Percentiles rank a stretch among this genome's conserved stretches.
Evolutionary conservation across 208 protist genomes (phyloP).

Genomic region (Trypanosoma rangeli): DNA sequence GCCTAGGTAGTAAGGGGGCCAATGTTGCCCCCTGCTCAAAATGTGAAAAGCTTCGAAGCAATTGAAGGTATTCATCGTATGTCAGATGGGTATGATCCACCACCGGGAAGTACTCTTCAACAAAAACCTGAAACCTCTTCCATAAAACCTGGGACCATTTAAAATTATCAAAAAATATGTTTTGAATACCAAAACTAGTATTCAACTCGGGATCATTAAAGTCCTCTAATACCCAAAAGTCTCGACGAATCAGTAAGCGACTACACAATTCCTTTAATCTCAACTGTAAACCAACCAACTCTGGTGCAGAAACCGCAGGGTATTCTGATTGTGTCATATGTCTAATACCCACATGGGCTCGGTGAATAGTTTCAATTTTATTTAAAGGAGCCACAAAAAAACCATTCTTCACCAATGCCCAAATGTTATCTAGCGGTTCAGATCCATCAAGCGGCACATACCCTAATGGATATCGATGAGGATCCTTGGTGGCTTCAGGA

Average conservation of each 20-base stretch:
- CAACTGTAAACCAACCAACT: slow-evolving; percentile 45
- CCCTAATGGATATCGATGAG: slow-evolving; percentile 59
- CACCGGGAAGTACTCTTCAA: slow-evolving; percentile 82
- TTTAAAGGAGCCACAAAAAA: slow-evolving; percentile 77
- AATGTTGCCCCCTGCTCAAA: slow-evolving; percentile 74
- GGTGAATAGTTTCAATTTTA: slow-evolving; percentile 78
- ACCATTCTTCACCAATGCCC: slow-evolving; percentile 67
- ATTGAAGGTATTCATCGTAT: slow-evolving; percentile 75
- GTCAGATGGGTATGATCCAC: slow-evolving; percentile 78
- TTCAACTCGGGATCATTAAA: slow-evolving; percentile 90
- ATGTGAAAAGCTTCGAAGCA: slow-evolving; percentile 75
- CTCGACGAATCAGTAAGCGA: slow-evolving; percentile 73
- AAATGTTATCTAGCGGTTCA: slow-evolving; percentile 78
- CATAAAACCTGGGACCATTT: slow-evolving; percentile 90
- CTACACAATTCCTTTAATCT: slow-evolving; percentile 59
- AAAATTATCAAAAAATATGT: slow-evolving; percentile 91
- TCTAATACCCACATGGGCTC: slow-evolving; percentile 48
- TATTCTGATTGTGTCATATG: slow-evolving; percentile 63
- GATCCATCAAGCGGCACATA: slow-evolving; percentile 81
- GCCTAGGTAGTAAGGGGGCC: slow-evolving; percentile 46
- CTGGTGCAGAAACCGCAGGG: slow-evolving; percentile 48
- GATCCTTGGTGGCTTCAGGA: slow-evolving; percentile 29
- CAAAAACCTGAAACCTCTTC: slow-evolving; percentile 83
- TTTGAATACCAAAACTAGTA: slow-evolving; percentile 86
- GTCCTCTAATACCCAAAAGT: slow-evolving; percentile 86